phyloP scores from a whole-genome alignment of 2,329 filamentous ascomycete genomes.

The Penicillium hesseltinei region DNA sequence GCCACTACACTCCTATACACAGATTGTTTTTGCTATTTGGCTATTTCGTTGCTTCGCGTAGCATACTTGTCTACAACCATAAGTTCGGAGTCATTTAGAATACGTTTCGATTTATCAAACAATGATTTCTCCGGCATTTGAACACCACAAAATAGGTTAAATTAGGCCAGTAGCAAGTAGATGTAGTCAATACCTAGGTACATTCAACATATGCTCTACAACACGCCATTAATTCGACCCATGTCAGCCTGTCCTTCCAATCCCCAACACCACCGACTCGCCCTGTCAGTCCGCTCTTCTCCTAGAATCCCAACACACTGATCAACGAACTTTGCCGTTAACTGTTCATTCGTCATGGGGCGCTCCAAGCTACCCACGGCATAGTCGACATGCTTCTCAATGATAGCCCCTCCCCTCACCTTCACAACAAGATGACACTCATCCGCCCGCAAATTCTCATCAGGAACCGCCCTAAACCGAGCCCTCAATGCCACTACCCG shows the following conservation, averaged over 20 bases:
- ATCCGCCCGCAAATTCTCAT: constrained; percentile 43
- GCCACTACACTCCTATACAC: constrained; percentile 18
- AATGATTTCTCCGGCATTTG: not conserved
- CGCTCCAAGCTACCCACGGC: constrained; percentile 52
- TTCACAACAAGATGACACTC: constrained; percentile 42
- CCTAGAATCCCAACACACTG: constrained; percentile 48
- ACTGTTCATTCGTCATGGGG: constrained; percentile 47
- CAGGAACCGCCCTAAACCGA: constrained; percentile 46
- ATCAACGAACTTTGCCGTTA: constrained; percentile 52
- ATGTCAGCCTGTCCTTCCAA: constrained; percentile 22
- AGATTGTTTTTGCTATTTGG: constrained; percentile 21
- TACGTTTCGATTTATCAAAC: constrained; percentile 1
- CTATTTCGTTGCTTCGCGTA: constrained; percentile 27
- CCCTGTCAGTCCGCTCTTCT: constrained; percentile 31
- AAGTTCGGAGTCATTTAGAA: constrained; percentile 27
- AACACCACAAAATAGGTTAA: not conserved
- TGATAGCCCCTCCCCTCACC: constrained; percentile 31
- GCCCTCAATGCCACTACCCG: constrained; percentile 46
- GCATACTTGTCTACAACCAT: constrained; percentile 27
- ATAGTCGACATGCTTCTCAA: constrained; percentile 50
- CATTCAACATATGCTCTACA: not conserved
- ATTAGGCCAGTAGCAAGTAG: not conserved
- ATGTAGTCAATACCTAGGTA: not conserved
- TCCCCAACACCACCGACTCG: constrained; percentile 33
- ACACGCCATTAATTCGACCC: constrained; percentile 1